phyloP scores from a whole-genome alignment of 2,329 filamentous ascomycete genomes.

The Geosmithia putterillii region DNA sequence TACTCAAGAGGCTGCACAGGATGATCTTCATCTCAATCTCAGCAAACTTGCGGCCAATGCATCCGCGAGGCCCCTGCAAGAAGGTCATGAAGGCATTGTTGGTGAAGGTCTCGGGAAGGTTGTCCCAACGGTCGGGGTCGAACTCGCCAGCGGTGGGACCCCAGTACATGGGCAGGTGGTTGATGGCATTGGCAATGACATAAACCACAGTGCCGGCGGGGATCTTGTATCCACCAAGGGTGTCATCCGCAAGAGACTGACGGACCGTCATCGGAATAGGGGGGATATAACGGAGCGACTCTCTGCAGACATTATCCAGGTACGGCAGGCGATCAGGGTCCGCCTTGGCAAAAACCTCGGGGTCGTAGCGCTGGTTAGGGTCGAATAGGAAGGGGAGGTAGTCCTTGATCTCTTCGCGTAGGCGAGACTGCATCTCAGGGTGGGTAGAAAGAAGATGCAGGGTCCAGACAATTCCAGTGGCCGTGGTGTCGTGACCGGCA shows the following conservation, averaged over 20 bases:
- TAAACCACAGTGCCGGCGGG: slow-evolving; percentile 29
- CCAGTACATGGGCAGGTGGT: slow-evolving; percentile 25
- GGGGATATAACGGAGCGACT: slow-evolving; percentile 30
- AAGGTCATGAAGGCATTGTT: slow-evolving; percentile 20
- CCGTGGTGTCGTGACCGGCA: slow-evolving; percentile 30
- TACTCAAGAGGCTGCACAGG: slow-evolving; percentile 16
- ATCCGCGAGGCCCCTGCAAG: slow-evolving; percentile 15
- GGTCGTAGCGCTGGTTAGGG: slow-evolving; percentile 14
- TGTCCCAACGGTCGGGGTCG: slow-evolving; percentile 28
- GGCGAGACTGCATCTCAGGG: slow-evolving; percentile 21
- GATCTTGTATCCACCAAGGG: slow-evolving; percentile 23
- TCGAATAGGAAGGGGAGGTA: slow-evolving; percentile 21
- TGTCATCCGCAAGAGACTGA: slow-evolving; percentile 23
- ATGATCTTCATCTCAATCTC: slow-evolving; percentile 20
- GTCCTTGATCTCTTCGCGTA: slow-evolving; percentile 25
- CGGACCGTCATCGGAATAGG: slow-evolving; percentile 33
- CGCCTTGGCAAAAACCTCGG: slow-evolving; percentile 12
- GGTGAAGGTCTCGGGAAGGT: slow-evolving; percentile 20
- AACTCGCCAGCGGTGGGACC: slow-evolving; percentile 24
- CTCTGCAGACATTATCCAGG: slow-evolving; percentile 31
- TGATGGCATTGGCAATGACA: slow-evolving; percentile 27
- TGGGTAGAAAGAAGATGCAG: slow-evolving; percentile 26
- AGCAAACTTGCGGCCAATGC: slow-evolving; percentile 16
- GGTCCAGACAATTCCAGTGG: slow-evolving; percentile 28
- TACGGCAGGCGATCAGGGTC: slow-evolving; percentile 27